A percentile compares a stretch with the other conserved stretches of the same genome.
These are phyloP conservation scores for Lactarius deliciosus DNA, from an alignment of 768 basidiomycete genomes.

Conservation along the genomic window DNA sequence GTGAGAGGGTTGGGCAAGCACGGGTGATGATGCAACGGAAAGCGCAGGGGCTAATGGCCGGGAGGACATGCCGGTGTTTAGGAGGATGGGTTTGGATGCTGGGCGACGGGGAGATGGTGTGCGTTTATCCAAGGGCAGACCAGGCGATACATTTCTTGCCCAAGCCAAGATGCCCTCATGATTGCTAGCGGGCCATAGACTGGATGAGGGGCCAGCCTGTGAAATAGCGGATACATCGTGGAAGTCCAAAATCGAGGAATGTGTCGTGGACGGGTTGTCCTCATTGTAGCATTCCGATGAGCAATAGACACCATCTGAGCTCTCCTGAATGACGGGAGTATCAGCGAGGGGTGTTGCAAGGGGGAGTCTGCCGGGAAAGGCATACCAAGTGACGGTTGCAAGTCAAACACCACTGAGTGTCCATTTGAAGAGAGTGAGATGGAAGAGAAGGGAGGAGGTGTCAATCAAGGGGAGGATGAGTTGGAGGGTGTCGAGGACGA, in stretches of 20 bases:
- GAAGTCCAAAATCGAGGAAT: slow-evolving; percentile 25
- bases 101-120: slow-evolving; percentile 24
- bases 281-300: slow-evolving; percentile 45
- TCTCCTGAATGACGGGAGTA: slow-evolving; percentile 35
- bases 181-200: slow-evolving; percentile 38
- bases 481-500: slow-evolving; percentile 19
- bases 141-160: slow-evolving; percentile 36
- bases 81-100: slow-evolving; percentile 15
- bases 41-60: slow-evolving; percentile 28
- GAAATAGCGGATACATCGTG: slow-evolving; percentile 12
- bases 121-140: slow-evolving; percentile 29
- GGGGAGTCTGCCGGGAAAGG: slow-evolving; percentile 28
- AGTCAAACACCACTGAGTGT: slow-evolving; percentile 69
- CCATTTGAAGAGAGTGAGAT: slow-evolving; percentile 42
- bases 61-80: slow-evolving; percentile 24
- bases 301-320: slow-evolving; percentile 49
- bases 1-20: slow-evolving; percentile 25
- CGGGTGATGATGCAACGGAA: slow-evolving; percentile 25
- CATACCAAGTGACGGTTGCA: slow-evolving; percentile 61
- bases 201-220: slow-evolving; percentile 17
- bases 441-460: slow-evolving; percentile 20
- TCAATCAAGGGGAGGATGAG: slow-evolving; percentile 30
- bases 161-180: slow-evolving; percentile 46
- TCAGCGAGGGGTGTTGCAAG: slow-evolving; percentile 28
- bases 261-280: slow-evolving; percentile 32